Base-by-base conservation (phyloP, 768 basidiomycete species). In the Collybia mongolica region DNA sequence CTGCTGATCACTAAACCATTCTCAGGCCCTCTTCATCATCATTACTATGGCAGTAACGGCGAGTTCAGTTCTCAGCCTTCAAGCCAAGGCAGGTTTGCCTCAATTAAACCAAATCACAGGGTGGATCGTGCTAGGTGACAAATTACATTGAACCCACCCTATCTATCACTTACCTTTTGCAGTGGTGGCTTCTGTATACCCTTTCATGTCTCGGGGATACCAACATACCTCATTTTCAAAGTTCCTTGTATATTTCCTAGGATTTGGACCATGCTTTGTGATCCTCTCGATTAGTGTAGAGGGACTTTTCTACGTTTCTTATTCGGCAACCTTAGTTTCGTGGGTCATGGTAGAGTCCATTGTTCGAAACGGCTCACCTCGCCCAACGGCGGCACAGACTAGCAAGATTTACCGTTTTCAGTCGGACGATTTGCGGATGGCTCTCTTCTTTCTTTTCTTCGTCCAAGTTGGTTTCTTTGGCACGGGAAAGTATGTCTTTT, bases 391-490 rank as follows among this genome's bases (percentile, higher is more conserved):
- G 45, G 40, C 45, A 41, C 43, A 22, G 53, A 39, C 55, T 46
- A 26, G 56, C 46, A 60, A 58, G 44, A 55, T 56, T 18, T 79
- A 81, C 58, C 58, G 63, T n/a, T 80, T 84, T 61, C 73, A 69
- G 53, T 64, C 67, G 32, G 85, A 86, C 35, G 86, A 91, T 51
- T 63, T 91, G 11, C 70, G 91, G 42, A 83, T 88, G 46, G 89
- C 86, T 0, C 54, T 93, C 18, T 89, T 91, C 64, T 93, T 93
- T 68, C 66, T 94, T 52, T 90, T 90, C 65, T 91, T 93, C 56
- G 84, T 93, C 6, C 91, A 94, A 58, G 80, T 90, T 37, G 91
- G 84, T 2, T 93, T 92, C 66, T 92, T 91, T 60, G 90, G 90
- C 6, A 89, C 82, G 32, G 88, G 88, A 72, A 90, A 88, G 86